Conservation (phyloP, 208 protist species). For the Entamoeba moshkovskii region DNA sequence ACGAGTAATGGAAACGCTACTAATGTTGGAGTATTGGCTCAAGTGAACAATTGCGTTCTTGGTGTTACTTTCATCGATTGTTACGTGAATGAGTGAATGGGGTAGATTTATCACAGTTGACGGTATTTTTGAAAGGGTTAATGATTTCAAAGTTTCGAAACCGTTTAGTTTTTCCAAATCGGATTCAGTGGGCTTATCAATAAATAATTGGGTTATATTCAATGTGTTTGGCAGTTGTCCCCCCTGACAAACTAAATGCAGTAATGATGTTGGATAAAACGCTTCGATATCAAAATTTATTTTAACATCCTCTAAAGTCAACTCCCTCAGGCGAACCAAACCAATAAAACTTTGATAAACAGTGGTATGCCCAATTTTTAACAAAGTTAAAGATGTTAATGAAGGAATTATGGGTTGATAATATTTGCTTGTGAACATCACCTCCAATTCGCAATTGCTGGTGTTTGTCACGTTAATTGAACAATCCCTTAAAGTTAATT, state of each 20-base stretch:
- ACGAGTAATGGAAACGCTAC: not conserved
- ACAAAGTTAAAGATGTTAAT: not conserved
- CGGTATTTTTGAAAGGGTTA: not conserved
- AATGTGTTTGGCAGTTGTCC: not conserved
- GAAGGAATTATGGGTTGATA: not conserved
- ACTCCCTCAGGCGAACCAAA: not conserved
- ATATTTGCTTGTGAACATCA: not conserved
- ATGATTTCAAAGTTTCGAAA: not conserved
- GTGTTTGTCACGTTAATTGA: not conserved
- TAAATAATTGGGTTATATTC: not conserved
- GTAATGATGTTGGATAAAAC: not conserved
- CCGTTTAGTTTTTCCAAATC: not conserved
- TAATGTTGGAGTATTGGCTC: not conserved
- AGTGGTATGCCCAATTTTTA: not conserved
- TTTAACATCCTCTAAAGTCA: not conserved
- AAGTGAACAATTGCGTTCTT: not conserved
- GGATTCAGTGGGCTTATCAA: not conserved
- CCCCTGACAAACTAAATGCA: not conserved
- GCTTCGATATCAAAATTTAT: not conserved
- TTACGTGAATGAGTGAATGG: not conserved
- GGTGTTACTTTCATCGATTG: not conserved
- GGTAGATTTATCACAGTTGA: not conserved
- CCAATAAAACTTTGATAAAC: not conserved
- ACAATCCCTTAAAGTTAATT: not conserved
- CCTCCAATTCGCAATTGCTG: not conserved